Conservation (phyloP, 2,329 filamentous ascomycete genomes). For the Cercospora beticola region DNA sequence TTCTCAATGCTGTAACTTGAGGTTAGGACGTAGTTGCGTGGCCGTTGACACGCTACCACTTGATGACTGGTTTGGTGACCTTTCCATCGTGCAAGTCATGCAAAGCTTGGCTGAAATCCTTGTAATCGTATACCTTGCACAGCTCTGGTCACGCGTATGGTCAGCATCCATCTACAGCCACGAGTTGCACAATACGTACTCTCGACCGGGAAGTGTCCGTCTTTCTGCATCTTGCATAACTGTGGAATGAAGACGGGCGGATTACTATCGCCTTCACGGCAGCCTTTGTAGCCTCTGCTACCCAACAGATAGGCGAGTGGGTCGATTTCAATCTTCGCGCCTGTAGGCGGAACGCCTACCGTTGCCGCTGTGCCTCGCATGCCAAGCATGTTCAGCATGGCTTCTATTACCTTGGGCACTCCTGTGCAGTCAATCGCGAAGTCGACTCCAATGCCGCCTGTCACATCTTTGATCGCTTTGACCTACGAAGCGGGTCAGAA, state of each 20-base stretch:
- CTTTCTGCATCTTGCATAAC: constrained; percentile 22
- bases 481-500: background rate
- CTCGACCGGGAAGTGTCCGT: constrained; percentile 26
- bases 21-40: background rate
- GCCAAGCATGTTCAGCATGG: constrained; percentile 19
- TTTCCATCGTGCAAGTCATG: constrained; percentile 24
- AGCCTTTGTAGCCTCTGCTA: constrained; percentile 20
- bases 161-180: background rate
- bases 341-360: constrained; percentile 23
- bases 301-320: constrained; percentile 19
- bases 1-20: background rate
- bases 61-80: constrained; percentile 25
- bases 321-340: constrained; percentile 23
- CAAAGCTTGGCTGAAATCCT: constrained; percentile 22
- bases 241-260: constrained; percentile 23
- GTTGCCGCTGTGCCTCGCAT: constrained; percentile 27
- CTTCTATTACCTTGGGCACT: constrained; percentile 22
- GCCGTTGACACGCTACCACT: constrained; percentile 10
- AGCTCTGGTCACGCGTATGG: constrained; percentile 6
- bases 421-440: constrained; percentile 25
- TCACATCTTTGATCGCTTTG: constrained; percentile 20
- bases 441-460: constrained; percentile 17
- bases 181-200: background rate
- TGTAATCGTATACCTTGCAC: constrained; percentile 25
- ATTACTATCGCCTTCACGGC: constrained; percentile 21